These are phyloP conservation scores for Blumeriella jaapii DNA, from an alignment of 2,329 filamentous ascomycete species.

Conservation along the genomic window DNA sequence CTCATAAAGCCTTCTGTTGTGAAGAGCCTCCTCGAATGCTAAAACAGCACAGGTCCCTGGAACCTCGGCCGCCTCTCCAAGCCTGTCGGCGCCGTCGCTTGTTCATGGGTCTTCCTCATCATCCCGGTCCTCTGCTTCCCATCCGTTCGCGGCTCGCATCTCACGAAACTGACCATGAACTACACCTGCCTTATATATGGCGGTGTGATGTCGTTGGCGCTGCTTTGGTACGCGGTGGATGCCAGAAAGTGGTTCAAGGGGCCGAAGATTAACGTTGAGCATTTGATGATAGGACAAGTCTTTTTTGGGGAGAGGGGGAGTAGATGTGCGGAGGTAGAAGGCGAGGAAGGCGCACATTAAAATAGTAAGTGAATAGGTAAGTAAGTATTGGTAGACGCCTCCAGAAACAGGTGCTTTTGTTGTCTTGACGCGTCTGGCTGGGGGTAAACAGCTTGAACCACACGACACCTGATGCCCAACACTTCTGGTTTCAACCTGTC, in stretches of 20 bases:
- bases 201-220: slow-evolving; percentile 45
- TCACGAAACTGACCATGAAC: slow-evolving; percentile 47
- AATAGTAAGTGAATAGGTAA: too few species aligned
- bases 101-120: slow-evolving; percentile 52
- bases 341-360: too few species aligned
- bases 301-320: neutral
- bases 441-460: too few species aligned
- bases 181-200: slow-evolving; percentile 59
- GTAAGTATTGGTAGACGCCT: too few species aligned
- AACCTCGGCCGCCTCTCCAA: slow-evolving; percentile 49
- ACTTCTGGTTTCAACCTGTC: too few species aligned
- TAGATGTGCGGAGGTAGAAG: neutral
- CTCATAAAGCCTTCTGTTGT: too few species aligned
- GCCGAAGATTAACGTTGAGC: slow-evolving; percentile 53
- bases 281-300: slow-evolving; percentile 2
- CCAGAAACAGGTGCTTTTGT: too few species aligned
- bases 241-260: slow-evolving; percentile 61
- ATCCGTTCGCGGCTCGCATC: slow-evolving; percentile 40
- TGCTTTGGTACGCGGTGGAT: slow-evolving; percentile 51
- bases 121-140: slow-evolving; percentile 58
- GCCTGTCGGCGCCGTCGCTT: slow-evolving; percentile 44
- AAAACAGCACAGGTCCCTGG: slow-evolving; percentile 48
- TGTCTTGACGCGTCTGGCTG: too few species aligned
- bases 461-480: too few species aligned
- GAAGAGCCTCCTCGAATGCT: too few species aligned